Base-by-base conservation (phyloP, 2,329 filamentous ascomycete species). In the Sporothrix mexicana region DNA sequence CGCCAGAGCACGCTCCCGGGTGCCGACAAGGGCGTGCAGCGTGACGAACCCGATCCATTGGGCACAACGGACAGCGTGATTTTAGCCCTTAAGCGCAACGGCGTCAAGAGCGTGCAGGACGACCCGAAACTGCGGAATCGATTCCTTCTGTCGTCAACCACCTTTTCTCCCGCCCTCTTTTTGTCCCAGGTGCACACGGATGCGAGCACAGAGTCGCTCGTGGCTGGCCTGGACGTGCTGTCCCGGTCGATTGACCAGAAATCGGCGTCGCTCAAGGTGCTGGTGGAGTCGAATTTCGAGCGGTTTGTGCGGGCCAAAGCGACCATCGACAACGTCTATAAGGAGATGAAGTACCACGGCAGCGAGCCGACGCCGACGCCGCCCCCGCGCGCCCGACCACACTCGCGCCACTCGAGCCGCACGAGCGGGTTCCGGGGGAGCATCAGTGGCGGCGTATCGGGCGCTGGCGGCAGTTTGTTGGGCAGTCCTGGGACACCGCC, bases 241-340 rank as follows among this genome's bases (percentile, higher is more conserved):
- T 96, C 94, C 20, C 89, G 89, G 74, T 98, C 95, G 0, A 99
- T 99, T 78, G 96, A 98, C 78, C 93, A 98, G 82, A 99, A 99
- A 82, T 98, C 95, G 0, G 96, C 95, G 0, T 98, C 95, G 3
- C 88, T 99, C 74, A 99, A 99, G 80, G 93, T 97, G 12, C 87
- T 99, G 20, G 96, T 99, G 30, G 96, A 99, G 81, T 95, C 93
- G 76, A 99, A 99, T 81, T 99, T 99, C 80, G 97, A 99, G 82
- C 92, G 95, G 76, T 99, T 99, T 84, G 96, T 99, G 72, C 92
- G 94, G 75, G 96, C 96, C 59, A 99, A 99, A 82, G 93, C 95
- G 20, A 98, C 95, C 8, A 98, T 99, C 78, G 96, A 99, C 83
- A 97, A 97, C 82, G 96, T 99, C 70, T 99, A 99, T 83, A 97